Conservation (phyloP, 169 alveolate genomes). For the Plasmodium sp. region DNA sequence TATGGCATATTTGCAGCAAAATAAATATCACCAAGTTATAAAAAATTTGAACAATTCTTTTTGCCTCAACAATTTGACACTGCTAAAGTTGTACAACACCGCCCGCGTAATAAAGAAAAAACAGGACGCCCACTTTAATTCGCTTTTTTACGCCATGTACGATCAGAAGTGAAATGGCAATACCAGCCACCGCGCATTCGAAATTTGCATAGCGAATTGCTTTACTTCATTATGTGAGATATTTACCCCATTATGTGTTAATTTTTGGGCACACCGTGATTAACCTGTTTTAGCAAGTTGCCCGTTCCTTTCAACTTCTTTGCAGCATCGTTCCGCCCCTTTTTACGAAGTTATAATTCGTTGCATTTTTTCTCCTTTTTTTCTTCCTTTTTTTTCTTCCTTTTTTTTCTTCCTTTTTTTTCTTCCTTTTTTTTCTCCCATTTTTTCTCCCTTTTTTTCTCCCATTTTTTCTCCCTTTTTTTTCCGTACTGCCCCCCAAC, state of each 20-base stretch:
- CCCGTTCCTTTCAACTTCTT: background rate
- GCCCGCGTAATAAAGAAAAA: constrained; percentile 63
- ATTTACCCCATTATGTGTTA: background rate
- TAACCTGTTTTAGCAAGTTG: background rate
- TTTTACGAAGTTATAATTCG: background rate
- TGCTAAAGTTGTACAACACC: constrained; percentile 39
- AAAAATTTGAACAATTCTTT: constrained; percentile 68
- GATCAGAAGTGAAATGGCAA: constrained; percentile 10
- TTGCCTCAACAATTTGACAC: constrained; percentile 39
- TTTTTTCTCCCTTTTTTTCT: background rate
- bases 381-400: background rate
- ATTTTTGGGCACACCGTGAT: background rate
- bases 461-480: background rate
- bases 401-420: background rate
- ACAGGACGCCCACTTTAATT: constrained; percentile 56
- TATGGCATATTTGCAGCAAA: constrained; percentile 61
- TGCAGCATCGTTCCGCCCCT: background rate
- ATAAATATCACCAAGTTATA: constrained; percentile 50
- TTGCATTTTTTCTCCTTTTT: background rate
- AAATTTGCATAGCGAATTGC: background rate
- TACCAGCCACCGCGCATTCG: background rate
- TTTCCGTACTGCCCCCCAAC: background rate
- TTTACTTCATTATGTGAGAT: background rate
- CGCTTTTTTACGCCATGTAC: constrained; percentile 73
- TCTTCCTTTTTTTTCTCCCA: background rate